Evolutionary conservation across 2,329 filamentous ascomycete species (phyloP), one percentile per base, ranked within the genome.

Genomic region (Aspergillus transmontanensis): DNA sequence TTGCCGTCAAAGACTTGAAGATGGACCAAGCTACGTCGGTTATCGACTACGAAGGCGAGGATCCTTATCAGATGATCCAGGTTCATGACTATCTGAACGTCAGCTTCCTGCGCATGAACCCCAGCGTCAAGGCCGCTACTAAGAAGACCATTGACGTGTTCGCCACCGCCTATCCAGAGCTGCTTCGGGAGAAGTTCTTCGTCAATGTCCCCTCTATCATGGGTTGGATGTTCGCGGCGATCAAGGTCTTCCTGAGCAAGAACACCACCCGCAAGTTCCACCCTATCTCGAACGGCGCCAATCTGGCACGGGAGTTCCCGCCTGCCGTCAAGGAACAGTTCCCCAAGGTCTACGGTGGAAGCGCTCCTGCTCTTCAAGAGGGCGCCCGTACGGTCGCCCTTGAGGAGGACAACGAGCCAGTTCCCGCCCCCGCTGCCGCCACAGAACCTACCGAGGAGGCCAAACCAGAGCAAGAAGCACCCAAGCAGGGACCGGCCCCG

Each of bases 1-100:
- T 93, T 55, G 91, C 92, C 3, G 83, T 97, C 53, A 85, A 88
- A 66, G 88, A 92, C 66, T 88, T 97, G 60, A 84, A 88, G 67
- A 85, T 97, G 66, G 75, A 84, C 23, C 83, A 86, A 30, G 91
- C 92, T 58, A 93, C 87, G 10, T 88, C 90, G 2, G 89, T 92
- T 61, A 89, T 88, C 66, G 82, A 82, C 39, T 82, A 86, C 68
- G 72, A 82, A 41, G 85, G 85, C 19, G 80, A 84, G 11, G 94
- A 97, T 74, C 92, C 91, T 1, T 96, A 97, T 81, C 92, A 94
- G 79, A 93, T 96, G 82, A 86, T 92, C 72, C 94, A 97, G 79
- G 89, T 97, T 32, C 94, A 98, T 80, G 94, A 98, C 82, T 97
- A 97, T 83, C 87, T 91, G 71, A 89, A 88, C 66, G 89, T 96